Evolutionary conservation across 768 basidiomycete genomes (phyloP).

Genomic region (Harrya chromipes): DNA sequence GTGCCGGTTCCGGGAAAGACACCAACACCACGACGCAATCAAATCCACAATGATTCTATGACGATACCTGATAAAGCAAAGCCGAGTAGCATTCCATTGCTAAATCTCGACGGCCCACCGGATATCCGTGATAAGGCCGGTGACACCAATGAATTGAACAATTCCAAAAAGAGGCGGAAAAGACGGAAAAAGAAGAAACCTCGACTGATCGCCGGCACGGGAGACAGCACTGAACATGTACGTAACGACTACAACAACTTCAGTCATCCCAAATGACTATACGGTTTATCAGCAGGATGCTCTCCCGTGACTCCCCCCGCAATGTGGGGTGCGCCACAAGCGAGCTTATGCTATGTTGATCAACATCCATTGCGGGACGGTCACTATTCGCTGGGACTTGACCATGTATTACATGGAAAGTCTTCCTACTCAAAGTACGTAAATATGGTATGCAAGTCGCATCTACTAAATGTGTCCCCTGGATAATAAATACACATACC

Average conservation of each 20-base stretch:
- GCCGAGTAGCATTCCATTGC: constrained; percentile 36
- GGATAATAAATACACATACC: constrained; percentile 16
- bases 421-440: background rate
- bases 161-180: constrained; percentile 53
- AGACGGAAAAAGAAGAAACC: constrained; percentile 54
- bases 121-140: constrained; percentile 18
- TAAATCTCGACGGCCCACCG: constrained; percentile 56
- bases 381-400: background rate
- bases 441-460: constrained; percentile 1
- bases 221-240: constrained; percentile 15
- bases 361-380: background rate
- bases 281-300: constrained; percentile 4
- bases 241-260: constrained; percentile 7
- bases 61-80: constrained; percentile 11
- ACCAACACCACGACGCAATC: constrained; percentile 1
- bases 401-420: background rate
- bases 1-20: constrained; percentile 12
- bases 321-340: background rate
- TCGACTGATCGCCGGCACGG: constrained; percentile 24
- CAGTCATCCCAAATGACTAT: background rate
- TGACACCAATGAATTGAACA: constrained; percentile 14
- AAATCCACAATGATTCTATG: constrained; percentile 2
- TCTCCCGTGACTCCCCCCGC: background rate
- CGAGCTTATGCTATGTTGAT: background rate
- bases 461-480: constrained; percentile 7